Evolutionary conservation across 345 rosid genomes (phyloP).

Genomic region (Eucalyptus pauciflora): DNA sequence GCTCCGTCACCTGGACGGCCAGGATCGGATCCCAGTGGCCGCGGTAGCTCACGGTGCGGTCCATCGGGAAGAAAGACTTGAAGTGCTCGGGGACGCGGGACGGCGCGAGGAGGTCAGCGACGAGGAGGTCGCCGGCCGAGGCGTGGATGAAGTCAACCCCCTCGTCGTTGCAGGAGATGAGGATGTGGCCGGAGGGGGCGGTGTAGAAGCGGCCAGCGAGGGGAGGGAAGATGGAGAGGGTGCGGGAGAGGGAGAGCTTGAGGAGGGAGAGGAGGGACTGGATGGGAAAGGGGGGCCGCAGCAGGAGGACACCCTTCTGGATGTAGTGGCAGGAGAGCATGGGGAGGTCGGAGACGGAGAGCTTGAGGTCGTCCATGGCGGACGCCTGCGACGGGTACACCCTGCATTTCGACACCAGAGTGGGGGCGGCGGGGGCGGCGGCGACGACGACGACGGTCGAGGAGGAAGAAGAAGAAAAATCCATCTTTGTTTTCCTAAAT

Average conservation of each 20-base stretch:
- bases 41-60: conserved; percentile 53
- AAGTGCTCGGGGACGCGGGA: conserved; percentile 44
- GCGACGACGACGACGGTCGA: not conserved
- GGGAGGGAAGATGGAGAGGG: conserved; percentile 68
- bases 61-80: conserved; percentile 47
- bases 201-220: conserved; percentile 81
- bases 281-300: conserved; percentile 20
- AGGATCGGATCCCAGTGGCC: conserved; percentile 72
- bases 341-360: conserved; percentile 91
- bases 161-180: conserved; percentile 57
- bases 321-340: conserved; percentile 96
- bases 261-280: conserved; percentile 21
- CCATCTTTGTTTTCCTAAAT: not conserved
- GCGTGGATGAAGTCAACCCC: conserved; percentile 66
- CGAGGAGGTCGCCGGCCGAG: conserved; percentile 8
- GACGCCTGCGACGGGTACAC: conserved; percentile 50
- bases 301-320: conserved; percentile 78
- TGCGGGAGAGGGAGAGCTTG: conserved; percentile 31
- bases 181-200: conserved; percentile 31
- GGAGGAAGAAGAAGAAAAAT: not conserved
- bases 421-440: not conserved
- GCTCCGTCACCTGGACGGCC: conserved; percentile 80
- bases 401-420: conserved; percentile 34
- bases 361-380: conserved; percentile 48
- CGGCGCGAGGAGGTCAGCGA: conserved; percentile 38